Percentiles rank a stretch among this genome's conserved stretches.
Evolutionary conservation across 768 basidiomycete genomes (phyloP).

Genomic region (Filobasidium wieringae): DNA sequence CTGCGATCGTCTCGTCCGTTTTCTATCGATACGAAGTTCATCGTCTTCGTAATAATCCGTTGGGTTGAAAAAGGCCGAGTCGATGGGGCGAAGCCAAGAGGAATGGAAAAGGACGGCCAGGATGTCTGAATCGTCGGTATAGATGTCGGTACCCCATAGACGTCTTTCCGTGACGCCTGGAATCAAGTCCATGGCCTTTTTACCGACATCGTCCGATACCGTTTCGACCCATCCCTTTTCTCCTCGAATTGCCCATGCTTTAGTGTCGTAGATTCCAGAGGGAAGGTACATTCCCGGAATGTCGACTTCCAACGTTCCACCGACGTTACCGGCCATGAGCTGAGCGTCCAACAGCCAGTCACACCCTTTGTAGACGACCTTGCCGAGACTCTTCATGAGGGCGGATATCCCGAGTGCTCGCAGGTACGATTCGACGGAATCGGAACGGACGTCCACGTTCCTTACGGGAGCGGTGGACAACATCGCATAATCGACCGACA

Average conservation of each 20-base stretch:
- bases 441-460: conserved; percentile 23
- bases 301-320: conserved; percentile 23
- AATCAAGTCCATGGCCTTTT: conserved; percentile 2
- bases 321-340: conserved; percentile 8
- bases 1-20: background rate
- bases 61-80: background rate
- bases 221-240: conserved; percentile 29
- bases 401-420: conserved; percentile 19
- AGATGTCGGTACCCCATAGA: conserved; percentile 43
- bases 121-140: conserved; percentile 43
- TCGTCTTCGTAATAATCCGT: background rate
- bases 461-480: conserved; percentile 12
- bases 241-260: conserved; percentile 23
- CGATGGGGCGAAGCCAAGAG: conserved; percentile 37
- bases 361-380: conserved; percentile 21
- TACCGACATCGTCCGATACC: background rate
- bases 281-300: conserved; percentile 25
- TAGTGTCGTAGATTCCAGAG: background rate
- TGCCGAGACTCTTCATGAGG: conserved; percentile 14
- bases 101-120: conserved; percentile 39
- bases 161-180: conserved; percentile 19
- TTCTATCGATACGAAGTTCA: background rate
- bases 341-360: conserved; percentile 20
- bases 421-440: conserved; percentile 27
- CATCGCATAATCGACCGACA: conserved; percentile 13